Evolutionary conservation across 83 land plant species (phyloP), one percentile per base, ranked within the genome.

Genomic region (Diphasiastrum complanatum): DNA sequence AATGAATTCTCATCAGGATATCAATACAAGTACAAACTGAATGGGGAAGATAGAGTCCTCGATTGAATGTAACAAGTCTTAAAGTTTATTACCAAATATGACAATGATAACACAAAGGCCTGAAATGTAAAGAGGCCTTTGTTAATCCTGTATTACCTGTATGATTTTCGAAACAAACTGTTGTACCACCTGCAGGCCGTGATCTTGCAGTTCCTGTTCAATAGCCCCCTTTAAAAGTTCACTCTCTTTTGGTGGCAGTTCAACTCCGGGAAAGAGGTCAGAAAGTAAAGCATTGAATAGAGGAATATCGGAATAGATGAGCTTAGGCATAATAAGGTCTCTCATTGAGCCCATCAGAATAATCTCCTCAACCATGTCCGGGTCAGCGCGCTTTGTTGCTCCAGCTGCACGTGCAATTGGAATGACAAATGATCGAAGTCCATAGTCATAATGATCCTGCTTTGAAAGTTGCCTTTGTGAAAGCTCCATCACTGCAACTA

Each of bases 401-500:
- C 75, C 75, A 27, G 75, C 75, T 24, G 75, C 75, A 28, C 75
- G 23, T 8, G 75, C 75, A 28, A 71, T 71, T 38, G 75, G 75
- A 43, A 71, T 71, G 32, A 71, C 75, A 64, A 71, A 71, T 14
- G 75, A 71, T 11, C 75, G 63, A 29, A 71, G 67, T 33, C 75
- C 75, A 46, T 71, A 71, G 33, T 71, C 75, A 41, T 71, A 71
- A 45, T 71, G 75, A 54, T 71, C 75, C 64, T 71, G 75, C 38
- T 71, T 71, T 5, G 75, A 71, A 5, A 71, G 63, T 51, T 71
- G 75, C 37, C 75, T 34, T 28, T 71, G 75, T 11, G 75, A 71
- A 22, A 71, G 75, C 63, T 71, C 75, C 75, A 71, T 71, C 8
- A 71, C 64, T 1, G 75, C 75, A 10, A 71, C 63, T 12, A 71